These are phyloP conservation scores for Eimeria sp. DNA, from an alignment of 169 alveolate species.

Conservation along the genomic window DNA sequence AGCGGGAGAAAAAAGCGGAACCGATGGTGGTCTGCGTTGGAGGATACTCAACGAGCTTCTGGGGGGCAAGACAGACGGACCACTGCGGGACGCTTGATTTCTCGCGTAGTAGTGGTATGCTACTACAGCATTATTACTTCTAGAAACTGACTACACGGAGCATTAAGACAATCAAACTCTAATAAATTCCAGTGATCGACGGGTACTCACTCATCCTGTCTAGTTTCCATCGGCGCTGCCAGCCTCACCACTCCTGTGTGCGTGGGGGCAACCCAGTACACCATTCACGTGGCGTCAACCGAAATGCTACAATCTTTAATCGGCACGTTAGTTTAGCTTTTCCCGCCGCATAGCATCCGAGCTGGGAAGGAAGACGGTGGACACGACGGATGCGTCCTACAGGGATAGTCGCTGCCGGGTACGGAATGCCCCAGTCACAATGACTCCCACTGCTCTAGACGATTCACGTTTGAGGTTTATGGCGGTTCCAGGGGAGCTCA, in stretches of 20 bases:
- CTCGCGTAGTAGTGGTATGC: not conserved
- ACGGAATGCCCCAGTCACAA: not conserved
- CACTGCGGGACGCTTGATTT: not conserved
- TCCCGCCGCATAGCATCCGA: not conserved
- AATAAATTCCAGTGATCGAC: not conserved
- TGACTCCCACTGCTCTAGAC: not conserved
- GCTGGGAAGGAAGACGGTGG: not conserved
- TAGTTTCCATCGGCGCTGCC: not conserved
- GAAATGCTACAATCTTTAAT: not conserved
- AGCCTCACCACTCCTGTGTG: not conserved
- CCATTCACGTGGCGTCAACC: not conserved
- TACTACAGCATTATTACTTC: not conserved
- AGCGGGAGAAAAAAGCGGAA: not conserved
- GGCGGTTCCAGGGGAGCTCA: not conserved
- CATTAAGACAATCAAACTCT: not conserved
- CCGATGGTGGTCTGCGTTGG: constrained; percentile 4
- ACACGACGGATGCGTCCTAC: not conserved
- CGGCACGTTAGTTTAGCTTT: not conserved
- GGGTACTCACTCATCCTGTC: not conserved
- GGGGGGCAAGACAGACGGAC: constrained; percentile 52
- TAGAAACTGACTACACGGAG: not conserved
- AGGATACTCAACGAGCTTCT: not conserved
- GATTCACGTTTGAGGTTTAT: not conserved
- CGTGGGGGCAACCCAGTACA: not conserved
- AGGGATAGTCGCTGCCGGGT: not conserved